phyloP scores from a whole-genome alignment of 495 filamentous ascomycete species.

The Aspergillus olivimuriae region DNA sequence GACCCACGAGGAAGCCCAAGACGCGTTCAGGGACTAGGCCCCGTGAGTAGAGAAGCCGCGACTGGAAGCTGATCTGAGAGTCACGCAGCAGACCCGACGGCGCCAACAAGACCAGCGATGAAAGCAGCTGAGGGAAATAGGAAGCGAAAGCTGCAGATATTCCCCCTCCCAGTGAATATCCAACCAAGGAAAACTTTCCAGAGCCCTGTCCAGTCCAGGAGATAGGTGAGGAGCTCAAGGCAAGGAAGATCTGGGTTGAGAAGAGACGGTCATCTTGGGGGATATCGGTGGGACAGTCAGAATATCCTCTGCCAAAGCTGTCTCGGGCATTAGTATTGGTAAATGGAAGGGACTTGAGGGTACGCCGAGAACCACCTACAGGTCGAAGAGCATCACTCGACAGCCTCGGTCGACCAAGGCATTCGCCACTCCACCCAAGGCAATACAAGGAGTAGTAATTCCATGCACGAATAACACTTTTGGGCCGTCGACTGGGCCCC shows the following conservation, averaged over 20 bases:
- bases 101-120: conserved; percentile 65
- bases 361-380: conserved; percentile 28
- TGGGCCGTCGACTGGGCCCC: conserved; percentile 70
- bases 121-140: conserved; percentile 61
- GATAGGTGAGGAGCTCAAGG: conserved; percentile 61
- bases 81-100: conserved; percentile 65
- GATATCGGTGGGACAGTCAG: conserved; percentile 58
- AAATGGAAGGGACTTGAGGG: no score
- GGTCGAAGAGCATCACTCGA: conserved; percentile 75
- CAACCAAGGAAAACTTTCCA: conserved; percentile 61
- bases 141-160: conserved; percentile 69
- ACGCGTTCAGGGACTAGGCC: conserved; percentile 54
- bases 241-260: conserved; percentile 64
- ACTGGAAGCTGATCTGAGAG: conserved; percentile 53
- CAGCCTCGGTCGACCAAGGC: conserved; percentile 67
- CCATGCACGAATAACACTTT: conserved; percentile 84
- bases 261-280: conserved; percentile 72
- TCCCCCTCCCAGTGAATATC: conserved; percentile 82
- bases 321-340: no score
- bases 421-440: conserved; percentile 61
- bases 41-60: conserved; percentile 54
- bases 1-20: conserved; percentile 44
- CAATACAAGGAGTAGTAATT: conserved; percentile 75
- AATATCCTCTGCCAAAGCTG: conserved; percentile 76
- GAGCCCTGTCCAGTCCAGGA: conserved; percentile 54